Evolutionary conservation across 208 protist genomes (phyloP), one percentile per base, ranked within the genome.

Genomic region (Leishmania aethiopica): DNA sequence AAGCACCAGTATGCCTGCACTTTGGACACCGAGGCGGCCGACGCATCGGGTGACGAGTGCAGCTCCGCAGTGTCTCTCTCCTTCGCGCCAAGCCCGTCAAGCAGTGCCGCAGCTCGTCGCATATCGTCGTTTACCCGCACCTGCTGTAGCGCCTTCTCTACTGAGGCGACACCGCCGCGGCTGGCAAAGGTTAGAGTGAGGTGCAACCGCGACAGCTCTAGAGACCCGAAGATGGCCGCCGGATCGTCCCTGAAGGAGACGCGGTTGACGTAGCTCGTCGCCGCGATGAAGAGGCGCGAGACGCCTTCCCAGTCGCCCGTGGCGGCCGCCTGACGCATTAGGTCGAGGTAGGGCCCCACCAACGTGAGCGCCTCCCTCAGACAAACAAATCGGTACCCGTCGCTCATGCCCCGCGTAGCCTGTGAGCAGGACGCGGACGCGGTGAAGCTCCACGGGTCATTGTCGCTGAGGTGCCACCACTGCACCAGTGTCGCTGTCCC

Each of bases 191-290:
- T 19, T 45, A 86, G 57, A 55, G 78, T 67, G 17, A 84, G 66
- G 66, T 73, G 71, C 28, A 84, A 77, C 11, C 87, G 83, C 42
- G 51, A 77, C 45, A 90, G 22, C 73, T 90, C 87, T 11, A 90
- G 79, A 28, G 66, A 57, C 19, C 72, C 84, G 60, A 88, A 88
- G 40, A 81, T 53, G 22, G 40, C 19, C 35, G 72, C 42, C 47
- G 78, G 60, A 47, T 80, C 83, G 6, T 53, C 49, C 37, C 66
- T 40, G 7, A 22, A 35, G 42, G 15, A 4, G 25, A 17, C n/a
- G 2, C 19, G 35, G 51, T 32, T 57, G 13, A 82, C 28, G 28
- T 53, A 25, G 47, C 70, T 35, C 6, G 74, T 45, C 40, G 53
- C 53, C 37, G 67, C 74, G 28, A 42, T 32, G 22, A 62, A 40